Conservation (phyloP, 2,329 filamentous ascomycete genomes). For the Juglanconis oblonga region DNA sequence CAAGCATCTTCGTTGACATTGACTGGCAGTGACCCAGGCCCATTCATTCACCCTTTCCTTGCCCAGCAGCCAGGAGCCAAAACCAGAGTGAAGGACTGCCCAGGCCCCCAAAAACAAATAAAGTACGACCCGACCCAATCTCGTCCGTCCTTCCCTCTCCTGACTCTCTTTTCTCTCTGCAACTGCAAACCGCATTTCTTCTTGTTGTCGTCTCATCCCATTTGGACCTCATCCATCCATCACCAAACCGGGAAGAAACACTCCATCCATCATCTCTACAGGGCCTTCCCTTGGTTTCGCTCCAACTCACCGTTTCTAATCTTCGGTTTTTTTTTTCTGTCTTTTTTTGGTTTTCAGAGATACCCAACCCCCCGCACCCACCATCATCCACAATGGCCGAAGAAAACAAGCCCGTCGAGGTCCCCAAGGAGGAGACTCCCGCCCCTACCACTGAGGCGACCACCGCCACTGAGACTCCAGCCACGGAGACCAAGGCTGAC, state of each 20-base stretch:
- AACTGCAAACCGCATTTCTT: constrained; percentile 5
- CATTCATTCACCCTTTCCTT: constrained; percentile 9
- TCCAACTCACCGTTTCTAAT: not conserved
- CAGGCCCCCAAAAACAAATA: constrained; percentile 16
- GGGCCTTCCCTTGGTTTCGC: not conserved
- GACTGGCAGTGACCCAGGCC: constrained; percentile 6
- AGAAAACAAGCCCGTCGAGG: constrained; percentile 66
- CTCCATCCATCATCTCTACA: constrained; percentile 2
- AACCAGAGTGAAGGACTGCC: not conserved
- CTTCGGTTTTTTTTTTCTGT: constrained; percentile 14
- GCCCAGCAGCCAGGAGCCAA: not conserved
- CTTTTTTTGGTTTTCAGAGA: constrained; percentile 40
- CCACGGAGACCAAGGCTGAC: constrained; percentile 19
- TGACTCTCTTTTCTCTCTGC: not conserved
- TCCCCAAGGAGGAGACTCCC: constrained; percentile 49
- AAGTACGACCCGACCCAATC: constrained; percentile 20
- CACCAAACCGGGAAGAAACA: not conserved
- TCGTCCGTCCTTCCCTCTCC: constrained; percentile 15
- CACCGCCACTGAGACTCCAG: constrained; percentile 26
- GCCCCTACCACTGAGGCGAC: constrained; percentile 20
- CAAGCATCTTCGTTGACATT: constrained; percentile 14
- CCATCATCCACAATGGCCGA: constrained; percentile 64
- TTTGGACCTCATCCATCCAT: constrained; percentile 3
- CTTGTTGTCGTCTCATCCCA: constrained; percentile 10
- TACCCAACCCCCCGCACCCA: constrained; percentile 36